These are phyloP conservation scores for Sphaerulina vaccinii DNA, from an alignment of 2,329 filamentous ascomycete genomes.

Conservation along the genomic window DNA sequence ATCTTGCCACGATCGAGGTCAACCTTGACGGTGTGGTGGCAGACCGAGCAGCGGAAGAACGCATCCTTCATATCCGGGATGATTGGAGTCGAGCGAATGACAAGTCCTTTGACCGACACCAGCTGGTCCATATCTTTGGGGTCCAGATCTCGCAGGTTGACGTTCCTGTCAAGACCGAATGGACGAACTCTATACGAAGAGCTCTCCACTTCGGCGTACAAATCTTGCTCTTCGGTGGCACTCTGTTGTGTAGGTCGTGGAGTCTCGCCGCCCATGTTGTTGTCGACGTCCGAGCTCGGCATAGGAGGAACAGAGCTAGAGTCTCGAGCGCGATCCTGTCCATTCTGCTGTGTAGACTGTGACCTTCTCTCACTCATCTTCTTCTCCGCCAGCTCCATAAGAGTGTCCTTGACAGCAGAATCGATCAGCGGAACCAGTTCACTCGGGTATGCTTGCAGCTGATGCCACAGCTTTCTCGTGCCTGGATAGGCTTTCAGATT, in stretches of 20 bases:
- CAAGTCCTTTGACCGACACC: constrained; percentile 89
- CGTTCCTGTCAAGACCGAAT: constrained; percentile 80
- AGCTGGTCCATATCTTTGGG: constrained; percentile 96
- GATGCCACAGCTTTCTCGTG: constrained; percentile 92
- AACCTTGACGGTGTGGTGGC: constrained; percentile 85
- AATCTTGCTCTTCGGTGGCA: constrained; percentile 58
- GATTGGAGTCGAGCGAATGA: constrained; percentile 91
- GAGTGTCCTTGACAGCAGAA: constrained; percentile 86
- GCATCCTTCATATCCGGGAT: constrained; percentile 99
- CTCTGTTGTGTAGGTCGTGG: constrained; percentile 39
- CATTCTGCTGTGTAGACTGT: constrained; percentile 31
- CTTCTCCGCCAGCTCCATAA: constrained; percentile 82
- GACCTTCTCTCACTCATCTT: constrained; percentile 67
- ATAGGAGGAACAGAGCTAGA: constrained; percentile 73
- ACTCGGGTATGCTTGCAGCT: constrained; percentile 88
- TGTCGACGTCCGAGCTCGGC: constrained; percentile 71
- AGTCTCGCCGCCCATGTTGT: constrained; percentile 36
- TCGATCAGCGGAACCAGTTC: constrained; percentile 98
- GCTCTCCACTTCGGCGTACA: constrained; percentile 72
- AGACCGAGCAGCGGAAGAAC: constrained; percentile 93
- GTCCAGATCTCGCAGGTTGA: constrained; percentile 92
- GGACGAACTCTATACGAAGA: constrained; percentile 83
- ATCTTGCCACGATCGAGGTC: constrained; percentile 95
- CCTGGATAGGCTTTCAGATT: constrained; percentile 92
- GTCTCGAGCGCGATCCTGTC: constrained; percentile 38